These are phyloP conservation scores for Alternaria hordeiaustralica DNA, from an alignment of 2,329 filamentous ascomycete genomes.

Conservation along the genomic window DNA sequence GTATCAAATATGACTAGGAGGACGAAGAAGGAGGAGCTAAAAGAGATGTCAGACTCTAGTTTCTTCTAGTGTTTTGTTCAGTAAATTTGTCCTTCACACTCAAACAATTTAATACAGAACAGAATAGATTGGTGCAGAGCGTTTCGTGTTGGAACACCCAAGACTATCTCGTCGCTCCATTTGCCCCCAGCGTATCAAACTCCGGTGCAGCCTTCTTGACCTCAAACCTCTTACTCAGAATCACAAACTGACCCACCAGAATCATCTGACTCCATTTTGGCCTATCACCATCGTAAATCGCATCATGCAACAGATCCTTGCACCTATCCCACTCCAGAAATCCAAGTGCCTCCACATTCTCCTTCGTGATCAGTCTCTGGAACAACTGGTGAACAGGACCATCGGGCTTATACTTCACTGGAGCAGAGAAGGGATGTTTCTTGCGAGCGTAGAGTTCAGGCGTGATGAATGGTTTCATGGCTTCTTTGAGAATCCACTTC, in stretches of 20 bases:
- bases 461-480: conserved; percentile 58
- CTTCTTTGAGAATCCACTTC: conserved; percentile 62
- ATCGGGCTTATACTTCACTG: conserved; percentile 48
- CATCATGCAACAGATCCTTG: conserved; percentile 17
- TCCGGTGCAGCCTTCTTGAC: conserved; percentile 17
- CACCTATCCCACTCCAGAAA: conserved; percentile 25
- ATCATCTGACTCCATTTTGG: conserved; percentile 24
- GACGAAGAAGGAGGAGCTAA: not conserved
- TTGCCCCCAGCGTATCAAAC: not conserved
- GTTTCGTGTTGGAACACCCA: not conserved
- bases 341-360: conserved; percentile 37
- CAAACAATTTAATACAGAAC: not conserved
- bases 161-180: not conserved
- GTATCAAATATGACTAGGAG: not conserved
- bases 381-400: conserved; percentile 54
- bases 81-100: no score
- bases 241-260: conserved; percentile 24
- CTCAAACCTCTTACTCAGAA: conserved; percentile 17
- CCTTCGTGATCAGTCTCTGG: conserved; percentile 32
- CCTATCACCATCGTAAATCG: conserved; percentile 17
- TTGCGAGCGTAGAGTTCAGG: conserved; percentile 58
- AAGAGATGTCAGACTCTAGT: not conserved
- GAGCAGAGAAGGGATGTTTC: conserved; percentile 60
- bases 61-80: not conserved
- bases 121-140: not conserved